These are phyloP conservation scores for Fusarium tanahbumbuense DNA, from an alignment of 2,329 filamentous ascomycete species.

Conservation along the genomic window DNA sequence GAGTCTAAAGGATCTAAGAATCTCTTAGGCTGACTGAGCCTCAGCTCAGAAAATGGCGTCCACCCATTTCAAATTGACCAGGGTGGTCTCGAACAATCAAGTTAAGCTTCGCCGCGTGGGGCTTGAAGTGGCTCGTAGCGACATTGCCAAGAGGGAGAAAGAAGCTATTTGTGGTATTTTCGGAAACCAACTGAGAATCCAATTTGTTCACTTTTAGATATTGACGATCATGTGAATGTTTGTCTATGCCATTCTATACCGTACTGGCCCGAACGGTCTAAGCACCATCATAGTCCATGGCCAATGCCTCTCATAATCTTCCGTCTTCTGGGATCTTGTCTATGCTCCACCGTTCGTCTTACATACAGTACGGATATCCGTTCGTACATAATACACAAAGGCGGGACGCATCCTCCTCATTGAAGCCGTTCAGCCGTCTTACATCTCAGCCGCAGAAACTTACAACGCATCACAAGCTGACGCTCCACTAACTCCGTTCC, in stretches of 20 bases:
- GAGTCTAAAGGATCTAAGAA: neutral
- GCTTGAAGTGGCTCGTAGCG: constrained; percentile 15
- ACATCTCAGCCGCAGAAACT: constrained; percentile 9
- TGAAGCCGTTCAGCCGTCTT: constrained; percentile 3
- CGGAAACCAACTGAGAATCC: constrained; percentile 1
- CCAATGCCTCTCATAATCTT: constrained; percentile 4
- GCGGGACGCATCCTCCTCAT: neutral
- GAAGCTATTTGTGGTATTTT: constrained; percentile 30
- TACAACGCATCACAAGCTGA: constrained; percentile 9
- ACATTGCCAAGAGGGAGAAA: constrained; percentile 19
- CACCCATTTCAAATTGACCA: constrained; percentile 28
- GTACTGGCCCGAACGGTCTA: neutral
- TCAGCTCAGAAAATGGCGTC: constrained; percentile 12
- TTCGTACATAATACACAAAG: constrained; percentile 2
- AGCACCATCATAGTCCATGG: neutral
- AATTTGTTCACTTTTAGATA: constrained; percentile 6
- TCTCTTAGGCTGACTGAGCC: neutral
- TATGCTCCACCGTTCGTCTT: constrained; percentile 19
- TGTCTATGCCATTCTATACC: neutral
- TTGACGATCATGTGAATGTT: neutral
- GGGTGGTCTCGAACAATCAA: constrained; percentile 42
- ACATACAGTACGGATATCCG: constrained; percentile 9
- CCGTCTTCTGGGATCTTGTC: neutral
- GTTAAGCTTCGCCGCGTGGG: constrained; percentile 46
- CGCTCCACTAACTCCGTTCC: neutral